A percentile compares a stretch with the other conserved stretches of the same genome.
These are phyloP conservation scores for Nakazawaea laoshanensis DNA, from an alignment of 805 yeast species.

Conservation along the genomic window DNA sequence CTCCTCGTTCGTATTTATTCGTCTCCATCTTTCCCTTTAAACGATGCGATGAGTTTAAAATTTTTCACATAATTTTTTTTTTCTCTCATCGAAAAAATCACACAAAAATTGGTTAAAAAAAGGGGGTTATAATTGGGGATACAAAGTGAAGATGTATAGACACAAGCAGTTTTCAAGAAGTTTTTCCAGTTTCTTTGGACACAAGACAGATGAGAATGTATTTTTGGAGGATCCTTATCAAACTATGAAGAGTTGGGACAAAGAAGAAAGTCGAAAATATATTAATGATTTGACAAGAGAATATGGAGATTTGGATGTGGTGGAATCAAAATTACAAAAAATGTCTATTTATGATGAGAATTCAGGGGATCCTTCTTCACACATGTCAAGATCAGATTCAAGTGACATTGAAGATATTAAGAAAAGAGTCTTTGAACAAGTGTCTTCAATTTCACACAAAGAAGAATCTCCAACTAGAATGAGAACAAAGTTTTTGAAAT, in stretches of 20 bases:
- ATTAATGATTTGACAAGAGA: no score
- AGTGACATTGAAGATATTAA: no score
- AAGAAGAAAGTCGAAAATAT: no score
- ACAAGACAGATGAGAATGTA: background rate
- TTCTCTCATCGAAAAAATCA: background rate
- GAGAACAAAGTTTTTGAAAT: no score
- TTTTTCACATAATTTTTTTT: background rate
- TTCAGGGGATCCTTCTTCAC: background rate
- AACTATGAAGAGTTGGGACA: no score
- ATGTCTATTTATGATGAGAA: background rate
- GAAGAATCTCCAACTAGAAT: no score
- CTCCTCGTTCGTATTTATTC: conserved; percentile 21
- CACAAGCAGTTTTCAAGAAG: conserved; percentile 3
- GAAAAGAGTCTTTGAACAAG: no score
- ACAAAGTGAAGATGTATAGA: conserved; percentile 4
- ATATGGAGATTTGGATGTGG: background rate
- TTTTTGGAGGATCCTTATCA: background rate
- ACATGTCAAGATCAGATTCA: no score
- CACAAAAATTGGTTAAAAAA: no score
- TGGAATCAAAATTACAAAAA: background rate
- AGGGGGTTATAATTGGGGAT: background rate
- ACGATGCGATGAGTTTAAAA: conserved; percentile 2
- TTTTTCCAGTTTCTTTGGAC: conserved; percentile 6
- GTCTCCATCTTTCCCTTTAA: conserved; percentile 15
- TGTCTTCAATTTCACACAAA: no score